Percentiles rank a stretch among this genome's conserved stretches.
Evolutionary conservation across 768 basidiomycete genomes (phyloP).

Genomic region (Calocybe cyanea): DNA sequence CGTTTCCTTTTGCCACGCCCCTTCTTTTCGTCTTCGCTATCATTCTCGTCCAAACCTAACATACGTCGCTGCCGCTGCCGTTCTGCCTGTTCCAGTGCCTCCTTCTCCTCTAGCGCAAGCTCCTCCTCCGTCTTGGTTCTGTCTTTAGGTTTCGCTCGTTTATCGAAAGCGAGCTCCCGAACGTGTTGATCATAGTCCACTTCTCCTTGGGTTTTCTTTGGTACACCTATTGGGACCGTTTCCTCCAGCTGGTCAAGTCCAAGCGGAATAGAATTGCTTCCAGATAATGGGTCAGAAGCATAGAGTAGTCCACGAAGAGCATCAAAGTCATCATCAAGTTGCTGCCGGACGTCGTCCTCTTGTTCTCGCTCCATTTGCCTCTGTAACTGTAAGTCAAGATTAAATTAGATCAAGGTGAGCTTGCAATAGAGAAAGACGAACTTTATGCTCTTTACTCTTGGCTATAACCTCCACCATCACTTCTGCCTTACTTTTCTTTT

Average conservation of each 20-base stretch:
- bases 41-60: constrained; percentile 73
- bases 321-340: constrained; percentile 87
- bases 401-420: constrained; percentile 1
- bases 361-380: constrained; percentile 87
- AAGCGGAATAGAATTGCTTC: constrained; percentile 32
- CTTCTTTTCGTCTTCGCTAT: constrained; percentile 54
- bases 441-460: constrained; percentile 96
- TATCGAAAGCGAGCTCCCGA: constrained; percentile 88
- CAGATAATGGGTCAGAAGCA: constrained; percentile 45
- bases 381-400: constrained; percentile 48
- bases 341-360: constrained; percentile 80
- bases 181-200: constrained; percentile 91
- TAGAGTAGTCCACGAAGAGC: constrained; percentile 74
- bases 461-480: constrained; percentile 98
- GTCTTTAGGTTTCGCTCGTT: constrained; percentile 91
- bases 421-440: constrained; percentile 25
- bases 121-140: constrained; percentile 97
- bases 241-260: constrained; percentile 15
- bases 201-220: constrained; percentile 25
- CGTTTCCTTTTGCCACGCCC: constrained; percentile 47
- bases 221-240: constrained; percentile 15
- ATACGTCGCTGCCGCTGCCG: constrained; percentile 73
- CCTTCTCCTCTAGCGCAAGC: constrained; percentile 82
- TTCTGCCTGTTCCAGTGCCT: constrained; percentile 84
- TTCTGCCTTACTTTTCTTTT: constrained; percentile 91